These are phyloP conservation scores for Lyophyllum shimeji DNA, from an alignment of 768 basidiomycete genomes.

Conservation along the genomic window DNA sequence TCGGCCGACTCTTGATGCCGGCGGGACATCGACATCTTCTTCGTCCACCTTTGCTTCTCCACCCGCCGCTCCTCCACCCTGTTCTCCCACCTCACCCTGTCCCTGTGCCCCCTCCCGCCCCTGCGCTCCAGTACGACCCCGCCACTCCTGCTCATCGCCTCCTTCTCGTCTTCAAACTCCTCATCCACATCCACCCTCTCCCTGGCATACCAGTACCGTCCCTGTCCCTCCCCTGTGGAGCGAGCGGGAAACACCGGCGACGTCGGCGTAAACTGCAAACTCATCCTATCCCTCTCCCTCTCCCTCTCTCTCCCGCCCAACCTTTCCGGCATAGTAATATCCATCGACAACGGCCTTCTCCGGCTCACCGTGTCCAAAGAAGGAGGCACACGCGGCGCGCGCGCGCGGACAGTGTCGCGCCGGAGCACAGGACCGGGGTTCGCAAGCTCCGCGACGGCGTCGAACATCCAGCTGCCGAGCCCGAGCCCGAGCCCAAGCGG, in stretches of 20 bases:
- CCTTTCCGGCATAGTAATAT: slow-evolving; percentile 11
- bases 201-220: background rate
- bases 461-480: slow-evolving; percentile 88
- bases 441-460: slow-evolving; percentile 69
- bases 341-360: slow-evolving; percentile 22
- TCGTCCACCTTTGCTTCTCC: slow-evolving; percentile 7
- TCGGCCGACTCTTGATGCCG: background rate
- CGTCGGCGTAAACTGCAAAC: slow-evolving; percentile 67
- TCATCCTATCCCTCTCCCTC: slow-evolving; percentile 34
- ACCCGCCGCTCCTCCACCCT: slow-evolving; percentile 11
- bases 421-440: slow-evolving; percentile 14
- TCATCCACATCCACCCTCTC: slow-evolving; percentile 10
- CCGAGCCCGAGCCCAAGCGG: no score
- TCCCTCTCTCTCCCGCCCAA: background rate
- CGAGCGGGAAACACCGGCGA: slow-evolving; percentile 37
- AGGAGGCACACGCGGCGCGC: slow-evolving; percentile 31
- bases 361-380: background rate
- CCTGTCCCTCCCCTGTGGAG: slow-evolving; percentile 7
- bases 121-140: slow-evolving; percentile 30
- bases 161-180: slow-evolving; percentile 45
- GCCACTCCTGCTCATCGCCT: slow-evolving; percentile 37
- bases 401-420: slow-evolving; percentile 29
- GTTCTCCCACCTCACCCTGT: slow-evolving; percentile 25
- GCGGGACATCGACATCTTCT: background rate
- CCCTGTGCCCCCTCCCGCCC: slow-evolving; percentile 19